Evolutionary conservation across 2,329 filamentous ascomycete species (phyloP), one percentile per base, ranked within the genome.

Genomic region (Diplodia seriata): DNA sequence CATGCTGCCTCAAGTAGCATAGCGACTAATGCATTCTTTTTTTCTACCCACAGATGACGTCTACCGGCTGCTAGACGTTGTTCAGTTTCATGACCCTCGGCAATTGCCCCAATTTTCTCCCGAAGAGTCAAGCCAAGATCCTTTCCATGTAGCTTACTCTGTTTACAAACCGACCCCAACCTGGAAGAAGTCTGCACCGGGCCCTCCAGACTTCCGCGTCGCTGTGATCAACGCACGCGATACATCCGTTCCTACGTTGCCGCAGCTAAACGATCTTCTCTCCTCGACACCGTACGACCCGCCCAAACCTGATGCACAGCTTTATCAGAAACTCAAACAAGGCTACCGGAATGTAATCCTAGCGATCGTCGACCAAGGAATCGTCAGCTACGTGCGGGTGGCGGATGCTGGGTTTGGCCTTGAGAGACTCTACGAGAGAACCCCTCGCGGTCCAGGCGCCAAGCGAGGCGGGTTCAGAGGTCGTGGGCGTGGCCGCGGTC

Each of bases 311-410:
- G 76, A 79, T 14, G 79, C 80, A 8, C 79, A 85, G 70, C 79
- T 94, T 71, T 95, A 96, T 75, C 87, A 90, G 74, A 88, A 91
- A 69, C 81, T 98, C 70, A 94, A 93, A 79, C 89, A 97, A 74
- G 95, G 93, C 1, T 89, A 90, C 77, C 87, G 92, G 71, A 95
- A 92, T 78, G 91, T 95, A 38, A 83, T 97, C 40, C 77, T 99
- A 29, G 95, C 94, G 0, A 87, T 98, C 2, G 93, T 97, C 40
- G 95, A 98, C 76, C 87, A 93, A 70, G 95, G 95, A 0, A 85
- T 98, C 26, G 90, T 94, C 55, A 98, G 94, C 77, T 98, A 94
- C 76, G 83, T 97, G 74, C 84, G 91, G 29, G 85, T 97, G 68
- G 88, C 87, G 1, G 93, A 98, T 81, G 89, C 89, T 12, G 90